Percentiles rank a stretch among this genome's conserved stretches.
These are phyloP conservation scores for Leccinum imitatum DNA, from an alignment of 768 basidiomycete species.

Conservation along the genomic window DNA sequence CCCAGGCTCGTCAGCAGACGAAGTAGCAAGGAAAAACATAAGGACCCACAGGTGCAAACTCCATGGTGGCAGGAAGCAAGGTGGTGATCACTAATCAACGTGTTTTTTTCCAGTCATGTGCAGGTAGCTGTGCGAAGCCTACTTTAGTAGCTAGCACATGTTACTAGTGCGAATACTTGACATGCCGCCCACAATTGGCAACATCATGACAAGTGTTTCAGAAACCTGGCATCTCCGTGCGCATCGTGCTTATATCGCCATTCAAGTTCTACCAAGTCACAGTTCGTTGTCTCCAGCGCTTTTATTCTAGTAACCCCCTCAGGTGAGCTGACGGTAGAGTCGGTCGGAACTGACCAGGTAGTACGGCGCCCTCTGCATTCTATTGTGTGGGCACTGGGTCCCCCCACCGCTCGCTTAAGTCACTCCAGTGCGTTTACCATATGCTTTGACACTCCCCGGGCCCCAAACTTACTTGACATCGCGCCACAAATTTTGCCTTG, in stretches of 20 bases:
- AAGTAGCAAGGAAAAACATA: neutral
- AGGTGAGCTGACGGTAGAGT: neutral
- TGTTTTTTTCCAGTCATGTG: slow-evolving; percentile 2
- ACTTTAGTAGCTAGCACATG: neutral
- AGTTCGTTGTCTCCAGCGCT: neutral
- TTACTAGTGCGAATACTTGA: slow-evolving; percentile 10
- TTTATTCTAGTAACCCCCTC: neutral
- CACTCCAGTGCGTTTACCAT: slow-evolving; percentile 14
- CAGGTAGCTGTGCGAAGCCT: slow-evolving; percentile 14
- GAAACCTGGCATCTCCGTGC: neutral
- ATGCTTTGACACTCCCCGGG: too few relatives aligned
- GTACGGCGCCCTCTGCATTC: neutral
- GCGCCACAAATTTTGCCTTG: slow-evolving; percentile 25
- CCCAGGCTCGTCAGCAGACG: slow-evolving; percentile 1
- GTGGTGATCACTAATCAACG: slow-evolving; percentile 17
- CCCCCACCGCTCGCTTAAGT: slow-evolving; percentile 1
- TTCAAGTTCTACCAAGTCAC: neutral
- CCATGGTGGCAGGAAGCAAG: slow-evolving; percentile 17
- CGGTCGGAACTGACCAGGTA: neutral
- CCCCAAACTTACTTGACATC: neutral
- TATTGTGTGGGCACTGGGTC: slow-evolving; percentile 3
- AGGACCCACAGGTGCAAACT: slow-evolving; percentile 33
- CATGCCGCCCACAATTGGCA: slow-evolving; percentile 23
- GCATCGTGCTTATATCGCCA: neutral
- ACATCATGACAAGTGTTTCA: neutral